Conservation (phyloP, 805 yeast genomes). For the Trichomonascus vanleenenianus region DNA sequence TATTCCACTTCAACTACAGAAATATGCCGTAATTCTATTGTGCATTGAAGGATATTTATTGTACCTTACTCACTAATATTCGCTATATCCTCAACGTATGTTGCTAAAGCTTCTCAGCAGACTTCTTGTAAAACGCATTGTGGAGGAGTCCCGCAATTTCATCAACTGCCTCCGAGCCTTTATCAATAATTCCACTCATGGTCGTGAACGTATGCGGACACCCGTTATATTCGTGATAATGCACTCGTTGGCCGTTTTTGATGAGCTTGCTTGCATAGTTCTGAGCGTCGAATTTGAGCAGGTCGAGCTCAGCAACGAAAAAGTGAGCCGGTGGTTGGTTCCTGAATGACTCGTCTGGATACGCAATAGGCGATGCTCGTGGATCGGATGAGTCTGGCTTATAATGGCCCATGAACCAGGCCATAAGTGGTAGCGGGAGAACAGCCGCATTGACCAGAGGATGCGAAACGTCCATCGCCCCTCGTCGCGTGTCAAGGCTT, state of each 20-base stretch:
- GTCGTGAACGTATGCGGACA: slow-evolving; percentile 25
- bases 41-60: no score
- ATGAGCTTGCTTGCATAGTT: slow-evolving; percentile 34
- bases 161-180: slow-evolving; percentile 19
- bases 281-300: slow-evolving; percentile 39
- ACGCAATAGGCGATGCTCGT: slow-evolving; percentile 37
- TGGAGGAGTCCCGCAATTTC: neutral
- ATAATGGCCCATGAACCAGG: slow-evolving; percentile 38
- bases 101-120: neutral
- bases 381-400: slow-evolving; percentile 32
- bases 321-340: slow-evolving; percentile 34
- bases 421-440: slow-evolving; percentile 38
- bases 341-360: slow-evolving; percentile 33
- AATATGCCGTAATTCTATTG: no score
- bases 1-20: no score
- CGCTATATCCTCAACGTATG: no score
- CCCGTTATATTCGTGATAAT: slow-evolving; percentile 30
- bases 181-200: neutral
- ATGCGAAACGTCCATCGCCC: slow-evolving; percentile 33
- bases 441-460: slow-evolving; percentile 25
- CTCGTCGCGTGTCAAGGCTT: slow-evolving; percentile 12
- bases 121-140: neutral
- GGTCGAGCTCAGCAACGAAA: slow-evolving; percentile 37
- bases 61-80: no score
- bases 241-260: slow-evolving; percentile 27